A percentile compares a stretch with the other conserved stretches of the same genome.
Evolutionary conservation across 2,329 filamentous ascomycete genomes (phyloP).

Genomic region (Venturia carpophila): DNA sequence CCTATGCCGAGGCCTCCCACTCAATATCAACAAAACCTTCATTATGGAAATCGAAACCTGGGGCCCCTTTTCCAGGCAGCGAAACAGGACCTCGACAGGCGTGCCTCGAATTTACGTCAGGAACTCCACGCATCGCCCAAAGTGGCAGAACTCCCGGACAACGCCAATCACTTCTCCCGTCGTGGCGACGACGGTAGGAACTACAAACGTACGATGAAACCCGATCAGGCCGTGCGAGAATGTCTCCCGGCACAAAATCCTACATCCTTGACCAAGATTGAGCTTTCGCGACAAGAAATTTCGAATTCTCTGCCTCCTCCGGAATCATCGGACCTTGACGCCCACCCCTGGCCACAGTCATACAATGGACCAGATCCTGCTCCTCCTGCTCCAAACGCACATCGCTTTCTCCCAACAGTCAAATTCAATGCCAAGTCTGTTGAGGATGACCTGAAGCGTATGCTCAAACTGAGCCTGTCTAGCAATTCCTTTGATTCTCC

Average conservation of each 20-base stretch:
- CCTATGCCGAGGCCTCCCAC: conserved; percentile 4
- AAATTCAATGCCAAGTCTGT: conserved; percentile 28
- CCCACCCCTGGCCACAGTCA: not conserved
- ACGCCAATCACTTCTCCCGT: conserved; percentile 19
- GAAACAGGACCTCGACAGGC: conserved; percentile 35
- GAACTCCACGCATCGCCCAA: conserved; percentile 26
- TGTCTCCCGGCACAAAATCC: conserved; percentile 4
- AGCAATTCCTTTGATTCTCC: conserved; percentile 1
- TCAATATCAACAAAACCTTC: conserved; percentile 18
- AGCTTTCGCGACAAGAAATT: conserved; percentile 4
- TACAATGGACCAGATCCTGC: not conserved
- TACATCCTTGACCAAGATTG: conserved; percentile 2
- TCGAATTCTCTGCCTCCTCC: not conserved
- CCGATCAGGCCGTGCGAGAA: conserved; percentile 9
- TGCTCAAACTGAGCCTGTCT: conserved; percentile 27
- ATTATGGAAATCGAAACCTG: conserved; percentile 42
- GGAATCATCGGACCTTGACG: conserved; percentile 2
- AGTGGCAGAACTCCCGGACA: conserved; percentile 13
- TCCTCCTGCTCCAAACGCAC: conserved; percentile 3
- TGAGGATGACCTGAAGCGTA: conserved; percentile 35
- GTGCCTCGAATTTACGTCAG: conserved; percentile 38
- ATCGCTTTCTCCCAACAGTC: conserved; percentile 9
- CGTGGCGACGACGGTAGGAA: conserved; percentile 3
- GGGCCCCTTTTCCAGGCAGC: conserved; percentile 43
- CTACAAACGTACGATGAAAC: not conserved